Percentiles rank a stretch among this genome's conserved stretches.
These are phyloP conservation scores for Xylaria venustula DNA, from an alignment of 495 filamentous ascomycete species.

Conservation along the genomic window DNA sequence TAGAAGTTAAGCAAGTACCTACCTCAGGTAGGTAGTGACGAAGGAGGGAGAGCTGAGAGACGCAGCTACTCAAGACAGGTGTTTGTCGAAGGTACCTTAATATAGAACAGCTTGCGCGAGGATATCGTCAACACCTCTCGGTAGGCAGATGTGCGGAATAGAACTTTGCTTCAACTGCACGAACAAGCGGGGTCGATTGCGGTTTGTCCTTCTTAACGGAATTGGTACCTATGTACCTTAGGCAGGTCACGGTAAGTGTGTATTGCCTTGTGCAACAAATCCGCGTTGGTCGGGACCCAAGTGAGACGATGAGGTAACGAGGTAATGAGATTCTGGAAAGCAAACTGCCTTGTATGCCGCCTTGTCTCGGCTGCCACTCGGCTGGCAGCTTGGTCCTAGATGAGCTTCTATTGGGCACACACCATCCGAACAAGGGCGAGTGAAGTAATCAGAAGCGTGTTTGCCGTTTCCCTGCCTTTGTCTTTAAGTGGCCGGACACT, in stretches of 20 bases:
- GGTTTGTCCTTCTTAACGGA: neutral
- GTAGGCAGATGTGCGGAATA: neutral
- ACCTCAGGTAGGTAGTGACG: neutral
- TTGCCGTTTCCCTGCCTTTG: neutral
- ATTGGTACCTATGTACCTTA: too few relatives aligned
- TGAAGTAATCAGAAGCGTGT: too few relatives aligned
- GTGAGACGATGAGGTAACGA: too few relatives aligned
- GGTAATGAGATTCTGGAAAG: neutral
- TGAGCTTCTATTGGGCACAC: too few relatives aligned
- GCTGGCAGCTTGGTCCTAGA: slow-evolving; percentile 1
- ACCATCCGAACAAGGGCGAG: too few relatives aligned
- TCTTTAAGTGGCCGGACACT: neutral
- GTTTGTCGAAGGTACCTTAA: neutral
- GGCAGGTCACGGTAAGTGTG: too few relatives aligned
- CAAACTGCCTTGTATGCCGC: neutral
- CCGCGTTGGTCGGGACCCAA: neutral
- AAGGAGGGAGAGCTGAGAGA: neutral
- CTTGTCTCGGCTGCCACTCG: too few relatives aligned
- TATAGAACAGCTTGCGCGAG: neutral
- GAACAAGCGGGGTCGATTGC: slow-evolving; percentile 4
- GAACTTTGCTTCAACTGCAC: neutral
- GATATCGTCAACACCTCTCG: neutral
- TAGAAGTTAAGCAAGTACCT: too few relatives aligned
- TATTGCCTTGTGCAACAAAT: slow-evolving; percentile 3
- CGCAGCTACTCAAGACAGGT: neutral